Evolutionary conservation across 2,329 filamentous ascomycete species (phyloP), one percentile per base, ranked within the genome.

Genomic region (Aspergillus tanneri): DNA sequence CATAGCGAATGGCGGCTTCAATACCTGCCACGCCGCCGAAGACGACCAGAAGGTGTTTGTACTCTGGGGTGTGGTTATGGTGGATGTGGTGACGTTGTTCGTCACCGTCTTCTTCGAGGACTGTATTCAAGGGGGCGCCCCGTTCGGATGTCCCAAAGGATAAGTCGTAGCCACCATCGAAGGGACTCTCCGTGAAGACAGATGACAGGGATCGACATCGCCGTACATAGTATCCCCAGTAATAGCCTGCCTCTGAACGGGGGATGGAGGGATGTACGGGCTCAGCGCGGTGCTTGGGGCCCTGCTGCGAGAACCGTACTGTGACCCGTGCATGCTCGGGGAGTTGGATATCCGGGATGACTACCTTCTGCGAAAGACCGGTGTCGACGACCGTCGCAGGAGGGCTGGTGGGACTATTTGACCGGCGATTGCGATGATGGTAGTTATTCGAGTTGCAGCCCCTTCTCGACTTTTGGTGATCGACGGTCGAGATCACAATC

Each of bases 101-200:
- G 28, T 32, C 28, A 2, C 66, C 73, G 42, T 68, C 70, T n/a
- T 70, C 72, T 14, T 77, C 68, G 0, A 55, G 53, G 5, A 75
- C 59, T 2, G 63, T 56, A 49, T 69, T 57, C 43, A 76, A 56
- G 19, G 81, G 72, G 27, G 75, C 60, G 43, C 89, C 86, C 53
- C 87, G 83, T 71, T 95, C 90, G 3, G 88, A 92, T 0, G 89
- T 95, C 12, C 89, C 90, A 57, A 95, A 83, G 58, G 84, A 88
- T 47, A 91, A 59, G 68, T 95, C 88, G 69, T 95, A 95, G 10
- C 90, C 90, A 37, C 81, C 83, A 47, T 87, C 82, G 63, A 82
- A 90, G 0, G 82, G 78, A 56, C 82, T 85, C 65, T 91, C 88
- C 3, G 88, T 90, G 61, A 92, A 90, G 6, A 95, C 82, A 4